Base-by-base conservation (phyloP, 306 rosid genomes). In the Cercis canadensis region DNA sequence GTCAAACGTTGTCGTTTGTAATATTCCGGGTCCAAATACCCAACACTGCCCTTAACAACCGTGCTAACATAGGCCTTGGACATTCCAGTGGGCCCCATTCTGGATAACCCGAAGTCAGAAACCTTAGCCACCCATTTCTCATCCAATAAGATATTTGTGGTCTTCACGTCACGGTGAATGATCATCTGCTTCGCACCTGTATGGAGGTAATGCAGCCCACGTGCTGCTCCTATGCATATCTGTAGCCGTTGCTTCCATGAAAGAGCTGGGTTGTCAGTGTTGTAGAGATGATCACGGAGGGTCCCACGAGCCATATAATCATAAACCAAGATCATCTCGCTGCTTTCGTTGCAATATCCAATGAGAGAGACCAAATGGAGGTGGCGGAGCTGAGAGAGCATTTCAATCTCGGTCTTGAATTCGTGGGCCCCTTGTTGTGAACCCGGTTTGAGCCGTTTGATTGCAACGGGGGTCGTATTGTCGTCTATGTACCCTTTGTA, bases 141-240 rank as follows among this genome's bases (percentile, higher is more conserved):
- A 17, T 78, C 78, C 3, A 78, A 11, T 5, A 80, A 56, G 7
- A 80, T 80, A 14, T 75, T 80, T 0, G 74, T 70, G 0, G 78
- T 41, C 70, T 75, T 80, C 57, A 80, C 81, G 4, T 80, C 84
- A 5, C 78, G 81, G 39, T 80, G 84, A 18, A 80, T 80, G 15
- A 80, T 75, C 0, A 41, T 37, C 11, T 24, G 57, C 49, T 19
- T 51, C 9, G 11, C 10, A 10, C 81, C 76, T 0, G 13, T 45
- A 41, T 70, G 81, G 13, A 77, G 72, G 49, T 77, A 77, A 64
- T 70, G 11, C n/a, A 77, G 11, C 1, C 81, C 81, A n/a, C 49
- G 2, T 1, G 77, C 73, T 9, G 77, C 50, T 29, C 73, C 77
- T 0, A 36, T 0, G 40, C 73, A 70, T 17, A 77, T 63, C 0